These are phyloP conservation scores for Eremochloa ophiuroides DNA, from an alignment of 176 grass and related monocot genomes.

Conservation along the genomic window DNA sequence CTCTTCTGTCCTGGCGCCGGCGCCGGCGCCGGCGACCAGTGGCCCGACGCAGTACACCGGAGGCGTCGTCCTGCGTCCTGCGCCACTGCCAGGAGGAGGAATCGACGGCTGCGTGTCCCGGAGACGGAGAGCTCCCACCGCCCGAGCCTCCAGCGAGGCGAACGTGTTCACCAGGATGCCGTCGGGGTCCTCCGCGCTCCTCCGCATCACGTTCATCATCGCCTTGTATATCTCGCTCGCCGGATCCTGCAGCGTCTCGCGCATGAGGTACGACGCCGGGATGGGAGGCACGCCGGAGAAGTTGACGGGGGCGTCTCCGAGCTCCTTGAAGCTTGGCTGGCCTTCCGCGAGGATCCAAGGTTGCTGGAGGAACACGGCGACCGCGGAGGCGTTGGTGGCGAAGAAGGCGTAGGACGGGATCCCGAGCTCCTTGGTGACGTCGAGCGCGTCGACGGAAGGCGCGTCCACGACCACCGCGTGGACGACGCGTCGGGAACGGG, in stretches of 20 bases:
- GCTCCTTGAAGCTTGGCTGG: conserved; percentile 24
- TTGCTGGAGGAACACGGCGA: conserved; percentile 28
- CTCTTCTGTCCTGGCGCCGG: background rate
- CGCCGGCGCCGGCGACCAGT: background rate
- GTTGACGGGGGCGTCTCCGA: conserved; percentile 23
- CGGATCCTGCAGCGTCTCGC: background rate
- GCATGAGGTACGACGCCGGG: conserved; percentile 18
- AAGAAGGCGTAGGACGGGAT: background rate
- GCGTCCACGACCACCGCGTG: background rate
- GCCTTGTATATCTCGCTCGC: conserved; percentile 6
- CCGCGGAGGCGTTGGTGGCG: background rate
- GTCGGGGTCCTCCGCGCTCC: background rate
- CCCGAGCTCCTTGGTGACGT: conserved; percentile 15
- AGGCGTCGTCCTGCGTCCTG: background rate
- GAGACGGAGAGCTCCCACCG: too few relatives aligned
- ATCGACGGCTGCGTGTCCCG: too few relatives aligned
- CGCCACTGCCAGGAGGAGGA: too few relatives aligned
- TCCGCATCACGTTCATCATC: background rate
- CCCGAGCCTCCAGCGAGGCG: background rate
- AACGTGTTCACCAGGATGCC: conserved; percentile 9
- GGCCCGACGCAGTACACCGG: conserved; percentile 12
- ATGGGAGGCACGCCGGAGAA: conserved; percentile 33
- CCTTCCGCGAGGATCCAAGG: background rate
- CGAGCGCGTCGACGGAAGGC: background rate
- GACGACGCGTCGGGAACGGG: background rate